These are phyloP conservation scores for Aspergillus homomorphus DNA, from an alignment of 495 filamentous ascomycete genomes.

Conservation along the genomic window DNA sequence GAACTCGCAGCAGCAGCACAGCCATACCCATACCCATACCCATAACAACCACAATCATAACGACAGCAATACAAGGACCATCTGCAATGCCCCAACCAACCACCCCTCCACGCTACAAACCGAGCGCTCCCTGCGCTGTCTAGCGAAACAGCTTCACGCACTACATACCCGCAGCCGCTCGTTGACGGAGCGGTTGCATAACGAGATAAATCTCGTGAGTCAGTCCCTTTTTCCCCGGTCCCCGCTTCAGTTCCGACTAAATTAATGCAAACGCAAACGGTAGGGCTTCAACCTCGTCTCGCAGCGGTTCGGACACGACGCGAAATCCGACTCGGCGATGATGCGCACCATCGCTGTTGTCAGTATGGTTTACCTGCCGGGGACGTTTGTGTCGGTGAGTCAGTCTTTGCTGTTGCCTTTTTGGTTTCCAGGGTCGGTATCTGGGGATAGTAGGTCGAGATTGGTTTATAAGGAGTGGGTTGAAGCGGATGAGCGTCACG, in stretches of 20 bases:
- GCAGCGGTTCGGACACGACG: constrained; percentile 29
- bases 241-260: neutral
- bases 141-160: constrained; percentile 20
- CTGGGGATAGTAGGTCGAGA: too few relatives aligned
- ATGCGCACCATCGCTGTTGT: constrained; percentile 35
- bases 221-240: neutral
- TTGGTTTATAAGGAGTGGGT: too few relatives aligned
- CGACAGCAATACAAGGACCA: neutral
- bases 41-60: neutral
- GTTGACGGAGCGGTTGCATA: constrained; percentile 32
- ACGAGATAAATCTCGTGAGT: constrained; percentile 45
- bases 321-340: constrained; percentile 33
- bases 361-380: constrained; percentile 38
- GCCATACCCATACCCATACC: neutral
- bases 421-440: neutral
- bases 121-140: constrained; percentile 14
- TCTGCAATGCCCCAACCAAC: too few relatives aligned
- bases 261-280: constrained; percentile 27
- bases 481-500: neutral
- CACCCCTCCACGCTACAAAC: constrained; percentile 10
- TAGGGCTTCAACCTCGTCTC: constrained; percentile 32
- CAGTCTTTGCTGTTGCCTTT: neutral
- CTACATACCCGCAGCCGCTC: constrained; percentile 20
- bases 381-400: constrained; percentile 36
- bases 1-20: neutral